Percentiles rank a stretch among this genome's conserved stretches.
Conservation (phyloP, 1,284 basidiomycete genomes). For the Trichosporon asahii region DNA sequence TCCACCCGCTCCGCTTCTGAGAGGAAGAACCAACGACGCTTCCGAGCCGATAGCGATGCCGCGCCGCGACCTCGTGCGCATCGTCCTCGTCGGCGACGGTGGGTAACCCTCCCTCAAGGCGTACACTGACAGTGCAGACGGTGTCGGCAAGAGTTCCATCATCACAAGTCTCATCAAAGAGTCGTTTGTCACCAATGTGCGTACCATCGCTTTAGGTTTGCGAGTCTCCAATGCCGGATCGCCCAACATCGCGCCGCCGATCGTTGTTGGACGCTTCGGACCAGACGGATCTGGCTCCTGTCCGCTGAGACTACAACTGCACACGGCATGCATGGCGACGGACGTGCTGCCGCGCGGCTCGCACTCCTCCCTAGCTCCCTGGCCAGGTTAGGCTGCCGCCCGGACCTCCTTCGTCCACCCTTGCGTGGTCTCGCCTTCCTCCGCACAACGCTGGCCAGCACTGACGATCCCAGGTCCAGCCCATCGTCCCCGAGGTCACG, state of each 20-base stretch:
- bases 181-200: conserved; percentile 80
- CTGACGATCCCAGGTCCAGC: conserved; percentile 65
- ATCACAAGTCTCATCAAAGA: conserved; percentile 95
- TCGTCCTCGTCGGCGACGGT: conserved; percentile 92
- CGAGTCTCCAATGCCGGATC: not conserved
- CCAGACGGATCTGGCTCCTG: not conserved
- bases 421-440: not conserved
- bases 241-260: not conserved
- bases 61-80: conserved; percentile 57
- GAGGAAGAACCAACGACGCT: not conserved
- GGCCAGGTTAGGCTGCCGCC: not conserved
- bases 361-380: not conserved
- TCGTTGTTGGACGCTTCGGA: not conserved
- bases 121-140: conserved; percentile 59
- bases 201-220: conserved; percentile 33
- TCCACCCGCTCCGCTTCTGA: not conserved
- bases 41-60: conserved; percentile 33
- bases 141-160: conserved; percentile 91
- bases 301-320: not conserved
- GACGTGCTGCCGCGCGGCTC: not conserved
- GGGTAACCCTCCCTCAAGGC: conserved; percentile 29
- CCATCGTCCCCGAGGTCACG: conserved; percentile 89
- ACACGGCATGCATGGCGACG: not conserved
- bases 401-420: not conserved
- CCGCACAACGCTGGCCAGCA: not conserved